Base-by-base conservation (phyloP, 768 basidiomycete species). In the Pisolithus microcarpus region DNA sequence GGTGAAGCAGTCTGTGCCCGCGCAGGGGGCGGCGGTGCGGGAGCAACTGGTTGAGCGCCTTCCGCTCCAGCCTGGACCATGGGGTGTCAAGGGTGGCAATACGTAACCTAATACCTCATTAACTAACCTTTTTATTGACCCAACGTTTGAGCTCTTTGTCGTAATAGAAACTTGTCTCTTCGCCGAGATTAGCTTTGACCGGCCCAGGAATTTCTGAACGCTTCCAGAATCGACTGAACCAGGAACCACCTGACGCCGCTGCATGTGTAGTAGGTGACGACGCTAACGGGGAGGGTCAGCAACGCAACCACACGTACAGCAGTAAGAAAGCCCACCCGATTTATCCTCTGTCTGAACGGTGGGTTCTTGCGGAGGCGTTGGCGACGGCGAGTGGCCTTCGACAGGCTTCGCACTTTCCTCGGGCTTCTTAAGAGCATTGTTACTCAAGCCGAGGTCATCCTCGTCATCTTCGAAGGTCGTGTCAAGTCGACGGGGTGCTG, bases 121-220 rank as follows among this genome's bases (percentile, higher is more conserved):
- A 6, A 55, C 69, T 65, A 53, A 91, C 92, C 72, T 87, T 92
- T 69, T 87, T 94, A 66, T 96, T 93, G 24, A 99, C 84, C 96
- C 96, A 99, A 55, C 87, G 81, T 65, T 94, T 93, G 53, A 85
- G 77, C n/a, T 96, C 92, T 60, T 87, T 84, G 63, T 99, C 96
- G 64, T 89, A 99, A 61, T 91, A 87, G 72, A 98, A 95, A 24
- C 82, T 74, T 24, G 72, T 91, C 63, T 93, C 82, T 58, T 98
- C 91, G 7, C 96, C 96, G 23, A 99, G 79, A 58, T 86, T 98
- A 18, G 95, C 96, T 63, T 84, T 88, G 51, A 95, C 71, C 2
- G 95, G 93, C 8, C 77, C 90, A 8, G 82, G 73, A 4, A 75
- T 58, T 15, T 85, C 83, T 16, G 75, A 70, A 46, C 82, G 81